Percentiles rank a stretch among this genome's conserved stretches.
phyloP scores from a whole-genome alignment of 176 grass and related monocot species.

The Chloris gayana region DNA sequence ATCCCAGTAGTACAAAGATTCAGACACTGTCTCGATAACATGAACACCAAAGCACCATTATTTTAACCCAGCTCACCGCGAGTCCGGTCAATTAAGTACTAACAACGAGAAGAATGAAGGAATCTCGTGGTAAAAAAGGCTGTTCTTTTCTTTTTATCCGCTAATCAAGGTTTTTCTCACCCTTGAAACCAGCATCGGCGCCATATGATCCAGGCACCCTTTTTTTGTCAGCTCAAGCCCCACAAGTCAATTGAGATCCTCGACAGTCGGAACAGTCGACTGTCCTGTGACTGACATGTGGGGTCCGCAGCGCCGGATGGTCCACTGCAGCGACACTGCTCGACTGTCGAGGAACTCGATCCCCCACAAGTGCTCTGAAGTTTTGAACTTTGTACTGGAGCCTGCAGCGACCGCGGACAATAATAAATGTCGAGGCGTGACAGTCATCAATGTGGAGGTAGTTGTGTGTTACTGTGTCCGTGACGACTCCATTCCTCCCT shows the following conservation, averaged over 20 bases:
- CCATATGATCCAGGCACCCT: constrained; percentile 30
- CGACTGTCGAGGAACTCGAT: too few relatives aligned
- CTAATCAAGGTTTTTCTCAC: not conserved
- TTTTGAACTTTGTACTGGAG: too few relatives aligned
- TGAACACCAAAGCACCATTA: constrained; percentile 24
- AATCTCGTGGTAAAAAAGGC: constrained; percentile 49
- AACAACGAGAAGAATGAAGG: constrained; percentile 54
- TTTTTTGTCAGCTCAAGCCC: constrained; percentile 36
- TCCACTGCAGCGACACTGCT: too few relatives aligned
- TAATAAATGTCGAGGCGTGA: constrained; percentile 50
- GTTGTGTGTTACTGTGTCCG: not conserved
- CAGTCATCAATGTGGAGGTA: constrained; percentile 43
- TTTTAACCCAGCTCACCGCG: constrained; percentile 1
- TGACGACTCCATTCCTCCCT: not conserved
- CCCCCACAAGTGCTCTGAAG: too few relatives aligned
- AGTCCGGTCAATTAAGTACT: constrained; percentile 22
- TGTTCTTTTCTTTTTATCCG: constrained; percentile 36
- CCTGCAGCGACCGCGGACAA: not conserved
- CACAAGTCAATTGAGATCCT: too few relatives aligned
- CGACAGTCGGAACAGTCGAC: too few relatives aligned
- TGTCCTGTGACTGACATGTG: too few relatives aligned
- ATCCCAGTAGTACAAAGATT: not conserved
- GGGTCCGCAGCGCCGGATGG: too few relatives aligned
- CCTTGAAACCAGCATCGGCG: constrained; percentile 1
- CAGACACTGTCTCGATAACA: constrained; percentile 4